Base-by-base conservation (phyloP, 768 basidiomycete species). In the Psilocybe tampanensis region DNA sequence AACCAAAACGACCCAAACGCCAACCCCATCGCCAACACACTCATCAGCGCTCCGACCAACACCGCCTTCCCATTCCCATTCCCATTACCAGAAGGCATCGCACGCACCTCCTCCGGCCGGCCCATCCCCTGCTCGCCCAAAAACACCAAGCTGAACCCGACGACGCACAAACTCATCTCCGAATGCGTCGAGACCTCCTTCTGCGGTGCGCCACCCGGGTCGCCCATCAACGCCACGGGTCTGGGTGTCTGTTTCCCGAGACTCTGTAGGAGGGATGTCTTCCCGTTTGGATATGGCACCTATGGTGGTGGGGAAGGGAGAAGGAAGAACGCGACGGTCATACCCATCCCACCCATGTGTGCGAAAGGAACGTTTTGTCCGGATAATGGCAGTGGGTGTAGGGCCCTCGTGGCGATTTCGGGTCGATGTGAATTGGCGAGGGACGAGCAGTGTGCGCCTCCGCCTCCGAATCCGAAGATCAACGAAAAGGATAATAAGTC, bases 361-460 rank as follows among this genome's bases (percentile, higher is more conserved):
- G 64, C 71, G 1, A 47, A 56, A 15, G 84, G 79, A 8, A 68
- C 72, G n/a, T 89, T 85, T 70, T 89, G 87, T 61, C 86, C 86
- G 0, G 88, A 90, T 62, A 84, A 88, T 64, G 86, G 83, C 12
- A 80, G 80, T 60, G 79, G 78, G 2, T 90, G 88, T 66, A 64
- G 72, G 32, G 60, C 66, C 4, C 68, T 81, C 44, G 67, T 76
- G 0, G 54, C 65, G 1, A 67, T 79, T 2, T 86, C 86, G 0
- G 70, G 66, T 7, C 32, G 71, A 0, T 89, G 88, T 65, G 83
- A 89, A 66, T 66, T 88, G 64, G 82, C 84, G 56, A 72, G 88
- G 39, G 88, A 89, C 65, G 86, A 82, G 42, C 82, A 84, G 60
- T 83, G 81, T 55, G 70, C 68, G 33, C 66, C 74, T 13, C 75